Percentiles rank a stretch among this genome's conserved stretches.
Conservation (phyloP, 2,329 filamentous ascomycete species). For the Apiospora hydei region DNA sequence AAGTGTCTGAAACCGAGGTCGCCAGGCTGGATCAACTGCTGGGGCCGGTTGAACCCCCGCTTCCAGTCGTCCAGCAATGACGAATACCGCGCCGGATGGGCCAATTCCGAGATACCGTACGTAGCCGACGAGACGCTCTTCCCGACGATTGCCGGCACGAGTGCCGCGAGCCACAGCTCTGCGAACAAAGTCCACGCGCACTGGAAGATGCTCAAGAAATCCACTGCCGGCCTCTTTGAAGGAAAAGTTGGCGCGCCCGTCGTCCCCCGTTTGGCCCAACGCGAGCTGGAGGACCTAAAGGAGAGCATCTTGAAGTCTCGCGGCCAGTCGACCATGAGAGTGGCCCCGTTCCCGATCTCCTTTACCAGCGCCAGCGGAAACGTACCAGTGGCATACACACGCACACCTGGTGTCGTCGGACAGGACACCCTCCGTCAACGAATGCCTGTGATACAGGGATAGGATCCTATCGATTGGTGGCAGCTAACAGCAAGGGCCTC, state of each 20-base stretch:
- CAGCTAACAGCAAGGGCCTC: too few relatives aligned
- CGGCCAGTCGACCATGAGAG: background rate
- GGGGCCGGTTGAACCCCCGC: constrained; percentile 28
- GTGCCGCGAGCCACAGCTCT: constrained; percentile 25
- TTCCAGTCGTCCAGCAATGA: background rate
- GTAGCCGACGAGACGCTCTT: constrained; percentile 26
- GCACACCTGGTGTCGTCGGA: background rate
- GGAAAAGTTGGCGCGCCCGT: constrained; percentile 2
- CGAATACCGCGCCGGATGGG: constrained; percentile 14
- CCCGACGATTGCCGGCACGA: constrained; percentile 22
- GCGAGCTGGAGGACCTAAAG: constrained; percentile 2
- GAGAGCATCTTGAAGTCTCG: constrained; percentile 11
- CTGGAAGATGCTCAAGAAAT: background rate
- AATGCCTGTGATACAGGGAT: background rate
- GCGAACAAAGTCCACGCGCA: background rate
- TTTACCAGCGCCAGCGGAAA: background rate
- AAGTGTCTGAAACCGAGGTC: constrained; percentile 21
- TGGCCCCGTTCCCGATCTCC: background rate
- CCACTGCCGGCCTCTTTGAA: background rate
- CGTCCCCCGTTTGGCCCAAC: constrained; percentile 7
- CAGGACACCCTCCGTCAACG: background rate
- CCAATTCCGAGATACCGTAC: constrained; percentile 21
- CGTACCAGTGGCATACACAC: background rate
- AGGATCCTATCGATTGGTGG: background rate
- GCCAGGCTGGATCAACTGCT: constrained; percentile 29